Base-by-base conservation (phyloP, 257 asterid genomes). In the Apocynum venetum region DNA sequence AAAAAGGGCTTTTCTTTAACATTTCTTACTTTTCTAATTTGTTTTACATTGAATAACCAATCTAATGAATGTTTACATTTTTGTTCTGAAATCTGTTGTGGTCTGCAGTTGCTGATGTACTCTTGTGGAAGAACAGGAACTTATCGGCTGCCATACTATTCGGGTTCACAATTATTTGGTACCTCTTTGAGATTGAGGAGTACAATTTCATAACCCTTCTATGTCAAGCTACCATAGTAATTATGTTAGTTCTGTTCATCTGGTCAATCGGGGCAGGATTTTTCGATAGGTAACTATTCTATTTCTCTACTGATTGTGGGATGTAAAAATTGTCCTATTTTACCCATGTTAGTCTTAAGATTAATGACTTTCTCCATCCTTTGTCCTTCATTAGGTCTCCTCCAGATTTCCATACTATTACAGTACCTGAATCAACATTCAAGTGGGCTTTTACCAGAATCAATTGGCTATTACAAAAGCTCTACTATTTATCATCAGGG, bases 231-330 rank as follows among this genome's bases (percentile, higher is more conserved):
- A 79, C 89, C 67, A 92, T 94, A 35, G 55, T 78, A 31, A 60
- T 68, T 65, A 92, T 91, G 94, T 76, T 88, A 35, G 68, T 83
- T 71, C 46, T 92, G 79, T 85, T 92, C 78, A 53, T 86, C 20
- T 90, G 97, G 98, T 92, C 98, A 46, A 77, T 83, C 2, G 93
- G 91, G 52, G 90, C 94, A 4, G 92, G 84, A 82, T 51, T 91
- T 19, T 47, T 86, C 19, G 83, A 87, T 77, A 78, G 91, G 98
- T 91, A 89, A 36, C 36, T 9, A 4, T 35, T 63, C 72, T 10
- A 19, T 36, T 47, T 77, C 47, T 20, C n/a, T 9, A 11, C 61
- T 13, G 40, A 17, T 64, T 46, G 31, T 25, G 31, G 31, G 31
- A 25, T 25, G 31, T 25, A 25, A 25, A 25, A 25, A 25, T 25